phyloP scores from a whole-genome alignment of 2,329 filamentous ascomycete genomes.

The Aspergillus neotritici region DNA sequence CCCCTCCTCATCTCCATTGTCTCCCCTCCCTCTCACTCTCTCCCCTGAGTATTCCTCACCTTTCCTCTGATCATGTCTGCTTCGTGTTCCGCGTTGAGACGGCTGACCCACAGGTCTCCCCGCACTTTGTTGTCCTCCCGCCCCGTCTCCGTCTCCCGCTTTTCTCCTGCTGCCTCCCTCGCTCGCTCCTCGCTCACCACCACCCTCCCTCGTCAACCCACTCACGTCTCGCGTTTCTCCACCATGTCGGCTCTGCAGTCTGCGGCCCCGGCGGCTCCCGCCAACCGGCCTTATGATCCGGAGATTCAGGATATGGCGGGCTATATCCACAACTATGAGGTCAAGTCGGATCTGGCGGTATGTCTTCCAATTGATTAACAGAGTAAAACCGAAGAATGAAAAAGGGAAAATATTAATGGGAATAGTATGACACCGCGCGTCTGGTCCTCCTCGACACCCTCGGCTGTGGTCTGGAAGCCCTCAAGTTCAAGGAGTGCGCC shows the following conservation, averaged over 20 bases:
- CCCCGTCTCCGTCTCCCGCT: slow-evolving; percentile 40
- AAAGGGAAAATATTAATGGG: not conserved
- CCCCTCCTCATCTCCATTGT: slow-evolving; percentile 10
- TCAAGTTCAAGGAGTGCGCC: slow-evolving; percentile 91
- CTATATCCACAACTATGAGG: slow-evolving; percentile 88
- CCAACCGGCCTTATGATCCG: slow-evolving; percentile 65
- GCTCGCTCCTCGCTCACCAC: slow-evolving; percentile 24
- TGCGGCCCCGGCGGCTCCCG: slow-evolving; percentile 30
- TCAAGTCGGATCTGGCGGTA: slow-evolving; percentile 89
- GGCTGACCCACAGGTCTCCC: slow-evolving; percentile 37
- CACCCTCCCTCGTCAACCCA: slow-evolving; percentile 12
- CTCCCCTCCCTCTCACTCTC: slow-evolving; percentile 4
- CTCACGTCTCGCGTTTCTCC: slow-evolving; percentile 34
- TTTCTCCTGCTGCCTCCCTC: slow-evolving; percentile 31
- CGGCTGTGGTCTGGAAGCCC: slow-evolving; percentile 90
- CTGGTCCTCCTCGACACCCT: slow-evolving; percentile 96
- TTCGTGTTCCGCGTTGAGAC: slow-evolving; percentile 37
- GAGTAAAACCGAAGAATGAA: not conserved
- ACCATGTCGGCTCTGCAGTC: slow-evolving; percentile 40
- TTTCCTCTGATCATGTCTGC: slow-evolving; percentile 32
- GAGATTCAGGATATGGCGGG: slow-evolving; percentile 93
- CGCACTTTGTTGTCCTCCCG: slow-evolving; percentile 39
- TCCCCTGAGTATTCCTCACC: slow-evolving; percentile 1
- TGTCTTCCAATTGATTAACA: slow-evolving; percentile 30
- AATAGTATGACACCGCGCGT: slow-evolving; percentile 81